These are phyloP conservation scores for Scalesia atractyloides DNA, from an alignment of 129 eudicot species.

Conservation along the genomic window DNA sequence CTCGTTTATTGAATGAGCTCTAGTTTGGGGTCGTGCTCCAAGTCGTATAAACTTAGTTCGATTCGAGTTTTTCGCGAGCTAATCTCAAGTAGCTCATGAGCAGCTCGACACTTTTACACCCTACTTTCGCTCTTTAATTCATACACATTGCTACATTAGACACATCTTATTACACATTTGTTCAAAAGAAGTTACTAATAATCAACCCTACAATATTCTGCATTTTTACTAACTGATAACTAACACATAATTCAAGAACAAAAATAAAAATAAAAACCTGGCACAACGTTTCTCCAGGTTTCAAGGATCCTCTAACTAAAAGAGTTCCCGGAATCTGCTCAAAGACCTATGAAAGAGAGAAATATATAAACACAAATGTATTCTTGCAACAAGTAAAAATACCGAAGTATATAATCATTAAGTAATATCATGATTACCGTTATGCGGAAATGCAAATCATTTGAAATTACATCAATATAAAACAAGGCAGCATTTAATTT, in stretches of 20 bases:
- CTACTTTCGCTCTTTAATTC: slow-evolving; percentile 1
- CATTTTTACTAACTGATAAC: not conserved
- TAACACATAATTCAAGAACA: slow-evolving; percentile 8
- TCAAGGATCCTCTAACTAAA: slow-evolving; percentile 77
- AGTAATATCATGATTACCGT: slow-evolving; percentile 43
- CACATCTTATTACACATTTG: not conserved
- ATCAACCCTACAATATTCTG: not conserved
- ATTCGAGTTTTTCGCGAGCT: no score
- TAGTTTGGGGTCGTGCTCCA: no score
- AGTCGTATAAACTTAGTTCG: no score
- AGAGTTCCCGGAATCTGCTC: slow-evolving; percentile 97
- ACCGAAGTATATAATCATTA: not conserved
- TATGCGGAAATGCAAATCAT: slow-evolving; percentile 52
- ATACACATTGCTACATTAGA: not conserved
- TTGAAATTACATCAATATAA: slow-evolving; percentile 59
- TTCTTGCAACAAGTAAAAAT: slow-evolving; percentile 10
- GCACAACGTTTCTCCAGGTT: slow-evolving; percentile 48
- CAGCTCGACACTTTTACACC: no score
- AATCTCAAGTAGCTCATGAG: no score
- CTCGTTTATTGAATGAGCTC: no score
- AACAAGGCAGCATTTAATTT: slow-evolving; percentile 65
- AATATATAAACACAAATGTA: slow-evolving; percentile 15
- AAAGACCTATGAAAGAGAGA: slow-evolving; percentile 57
- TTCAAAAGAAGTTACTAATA: not conserved
- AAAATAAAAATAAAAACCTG: slow-evolving; percentile 49